Evolutionary conservation across 768 basidiomycete species (phyloP).

Genomic region (Cystofilobasidium macerans): DNA sequence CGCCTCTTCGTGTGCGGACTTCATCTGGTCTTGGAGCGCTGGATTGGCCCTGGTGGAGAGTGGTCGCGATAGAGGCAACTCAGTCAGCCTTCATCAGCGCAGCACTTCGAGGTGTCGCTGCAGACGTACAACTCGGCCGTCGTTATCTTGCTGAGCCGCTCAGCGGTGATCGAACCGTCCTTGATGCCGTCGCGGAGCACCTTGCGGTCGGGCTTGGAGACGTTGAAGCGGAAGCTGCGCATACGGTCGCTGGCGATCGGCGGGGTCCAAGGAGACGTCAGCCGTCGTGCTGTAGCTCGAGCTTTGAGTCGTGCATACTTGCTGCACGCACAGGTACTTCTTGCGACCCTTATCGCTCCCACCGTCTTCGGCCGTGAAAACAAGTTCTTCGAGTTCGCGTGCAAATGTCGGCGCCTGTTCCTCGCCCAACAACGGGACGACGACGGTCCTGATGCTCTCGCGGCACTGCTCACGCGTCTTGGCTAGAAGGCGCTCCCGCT

Average conservation of each 20-base stretch:
- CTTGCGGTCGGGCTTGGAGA: slow-evolving; percentile 22
- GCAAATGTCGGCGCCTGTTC: slow-evolving; percentile 4
- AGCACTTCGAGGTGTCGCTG: too few relatives aligned
- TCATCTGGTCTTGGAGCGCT: slow-evolving; percentile 10
- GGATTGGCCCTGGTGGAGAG: slow-evolving; percentile 17
- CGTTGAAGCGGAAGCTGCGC: slow-evolving; percentile 22
- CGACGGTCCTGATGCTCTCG: background rate
- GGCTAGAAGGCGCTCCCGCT: background rate
- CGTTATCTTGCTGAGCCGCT: slow-evolving; percentile 8
- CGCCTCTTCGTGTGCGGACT: background rate
- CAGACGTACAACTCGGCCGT: slow-evolving; percentile 20
- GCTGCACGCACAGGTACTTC: slow-evolving; percentile 25
- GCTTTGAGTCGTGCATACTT: too few relatives aligned
- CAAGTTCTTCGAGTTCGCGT: slow-evolving; percentile 11
- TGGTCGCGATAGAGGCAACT: too few relatives aligned
- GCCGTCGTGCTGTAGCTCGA: too few relatives aligned
- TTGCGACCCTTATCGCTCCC: slow-evolving; percentile 10
- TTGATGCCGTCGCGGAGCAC: slow-evolving; percentile 17
- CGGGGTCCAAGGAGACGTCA: background rate
- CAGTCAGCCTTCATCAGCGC: too few relatives aligned
- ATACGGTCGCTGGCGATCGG: slow-evolving; percentile 18
- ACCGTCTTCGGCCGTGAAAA: slow-evolving; percentile 14
- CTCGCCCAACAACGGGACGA: background rate
- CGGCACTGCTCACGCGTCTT: background rate
- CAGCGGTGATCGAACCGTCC: slow-evolving; percentile 16